Percentiles rank a stretch among this genome's conserved stretches.
Conservation (phyloP, 805 yeast species). For the Starmerella floris region DNA sequence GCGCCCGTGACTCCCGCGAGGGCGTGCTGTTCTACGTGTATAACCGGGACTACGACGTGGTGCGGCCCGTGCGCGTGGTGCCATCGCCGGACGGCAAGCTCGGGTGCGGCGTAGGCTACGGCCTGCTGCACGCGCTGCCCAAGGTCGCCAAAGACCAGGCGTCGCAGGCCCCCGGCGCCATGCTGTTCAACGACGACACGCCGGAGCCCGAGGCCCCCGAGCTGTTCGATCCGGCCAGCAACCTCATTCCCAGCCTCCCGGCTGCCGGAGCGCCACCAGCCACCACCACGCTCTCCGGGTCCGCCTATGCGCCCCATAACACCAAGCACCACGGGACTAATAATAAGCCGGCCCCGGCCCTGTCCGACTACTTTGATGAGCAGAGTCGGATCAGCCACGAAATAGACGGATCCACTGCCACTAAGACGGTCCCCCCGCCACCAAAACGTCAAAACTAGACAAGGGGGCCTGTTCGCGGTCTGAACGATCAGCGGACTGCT, state of each 20-base stretch:
- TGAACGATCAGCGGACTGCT: no score
- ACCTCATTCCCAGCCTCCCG: neutral
- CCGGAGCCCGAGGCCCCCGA: neutral
- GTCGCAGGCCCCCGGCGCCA: slow-evolving; percentile 17
- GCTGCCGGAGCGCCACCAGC: neutral
- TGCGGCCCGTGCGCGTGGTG: slow-evolving; percentile 74
- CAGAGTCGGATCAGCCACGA: slow-evolving; percentile 20
- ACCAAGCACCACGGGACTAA: neutral
- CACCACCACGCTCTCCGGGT: neutral
- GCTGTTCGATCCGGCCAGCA: neutral
- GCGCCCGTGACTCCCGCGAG: slow-evolving; percentile 34
- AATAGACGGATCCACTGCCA: slow-evolving; percentile 14
- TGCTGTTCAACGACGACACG: slow-evolving; percentile 17
- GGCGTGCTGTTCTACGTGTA: slow-evolving; percentile 47
- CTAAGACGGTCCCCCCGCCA: slow-evolving; percentile 7
- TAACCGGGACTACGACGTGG: slow-evolving; percentile 73
- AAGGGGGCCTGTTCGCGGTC: no score
- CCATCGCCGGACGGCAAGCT: slow-evolving; percentile 68
- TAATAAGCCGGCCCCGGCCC: slow-evolving; percentile 2
- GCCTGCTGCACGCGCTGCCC: slow-evolving; percentile 76
- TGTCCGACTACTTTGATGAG: slow-evolving; percentile 20
- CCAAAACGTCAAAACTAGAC: no score
- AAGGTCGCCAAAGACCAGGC: slow-evolving; percentile 30
- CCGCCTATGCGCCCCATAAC: neutral
- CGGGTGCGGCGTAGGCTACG: slow-evolving; percentile 94